These are phyloP conservation scores for Hypoxylon sp. DNA, from an alignment of 2,329 filamentous ascomycete species.

Conservation along the genomic window DNA sequence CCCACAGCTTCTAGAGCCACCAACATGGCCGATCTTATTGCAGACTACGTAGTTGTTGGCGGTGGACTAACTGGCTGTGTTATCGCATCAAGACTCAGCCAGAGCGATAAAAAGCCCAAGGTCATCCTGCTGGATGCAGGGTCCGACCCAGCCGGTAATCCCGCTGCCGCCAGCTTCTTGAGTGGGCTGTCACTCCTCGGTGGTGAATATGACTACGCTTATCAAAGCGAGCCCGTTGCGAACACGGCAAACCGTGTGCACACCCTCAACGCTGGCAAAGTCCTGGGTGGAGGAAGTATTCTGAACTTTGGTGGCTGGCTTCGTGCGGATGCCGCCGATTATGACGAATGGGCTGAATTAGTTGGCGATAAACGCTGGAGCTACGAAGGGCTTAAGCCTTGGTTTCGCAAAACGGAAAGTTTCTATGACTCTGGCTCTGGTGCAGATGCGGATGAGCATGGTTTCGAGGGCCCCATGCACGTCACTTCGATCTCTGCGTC, in stretches of 20 bases:
- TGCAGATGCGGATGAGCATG: constrained; percentile 56
- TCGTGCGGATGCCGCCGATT: constrained; percentile 49
- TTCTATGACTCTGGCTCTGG: constrained; percentile 43
- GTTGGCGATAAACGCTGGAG: constrained; percentile 57
- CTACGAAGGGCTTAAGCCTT: constrained; percentile 63
- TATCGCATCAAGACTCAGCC: constrained; percentile 48
- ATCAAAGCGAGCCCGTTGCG: constrained; percentile 44
- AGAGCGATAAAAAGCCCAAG: constrained; percentile 32
- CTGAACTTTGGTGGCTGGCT: constrained; percentile 51
- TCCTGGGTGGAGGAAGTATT: constrained; percentile 50
- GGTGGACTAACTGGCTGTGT: constrained; percentile 49
- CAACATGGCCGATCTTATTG: constrained; percentile 34
- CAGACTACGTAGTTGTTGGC: constrained; percentile 51
- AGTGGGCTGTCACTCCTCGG: constrained; percentile 45
- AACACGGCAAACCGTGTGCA: constrained; percentile 42
- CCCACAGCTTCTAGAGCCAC: no score
- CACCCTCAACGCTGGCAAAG: constrained; percentile 44
- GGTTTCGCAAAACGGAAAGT: constrained; percentile 59
- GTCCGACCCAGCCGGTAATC: constrained; percentile 43
- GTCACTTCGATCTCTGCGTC: constrained; percentile 52
- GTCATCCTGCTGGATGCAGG: constrained; percentile 50
- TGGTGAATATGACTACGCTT: constrained; percentile 47
- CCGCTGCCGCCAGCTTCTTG: constrained; percentile 42
- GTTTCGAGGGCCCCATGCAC: constrained; percentile 57
- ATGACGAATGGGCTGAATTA: constrained; percentile 47